Evolutionary conservation across 768 basidiomycete species (phyloP).

Genomic region (Suillus variegatus): DNA sequence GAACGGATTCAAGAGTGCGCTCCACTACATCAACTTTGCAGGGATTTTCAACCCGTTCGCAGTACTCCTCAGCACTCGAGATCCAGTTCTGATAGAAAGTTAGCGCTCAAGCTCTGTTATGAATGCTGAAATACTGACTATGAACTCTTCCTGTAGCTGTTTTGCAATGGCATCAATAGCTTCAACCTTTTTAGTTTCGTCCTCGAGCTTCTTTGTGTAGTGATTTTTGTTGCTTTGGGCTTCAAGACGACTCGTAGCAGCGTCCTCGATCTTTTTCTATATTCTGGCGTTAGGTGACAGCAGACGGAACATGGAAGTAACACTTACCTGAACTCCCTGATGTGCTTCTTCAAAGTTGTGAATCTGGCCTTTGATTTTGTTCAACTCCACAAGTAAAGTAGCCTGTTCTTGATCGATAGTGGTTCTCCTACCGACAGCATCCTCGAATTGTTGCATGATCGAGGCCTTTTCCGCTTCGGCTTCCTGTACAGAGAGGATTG

Average conservation of each 20-base stretch:
- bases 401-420: slow-evolving; percentile 47
- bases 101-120: neutral
- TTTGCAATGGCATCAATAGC: slow-evolving; percentile 47
- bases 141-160: slow-evolving; percentile 64
- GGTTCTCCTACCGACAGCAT: slow-evolving; percentile 45
- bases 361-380: slow-evolving; percentile 49
- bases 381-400: slow-evolving; percentile 43
- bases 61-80: slow-evolving; percentile 61
- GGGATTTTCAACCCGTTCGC: slow-evolving; percentile 56
- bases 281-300: slow-evolving; percentile 6
- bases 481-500: slow-evolving; percentile 41
- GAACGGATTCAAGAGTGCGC: slow-evolving; percentile 60
- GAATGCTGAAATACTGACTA: slow-evolving; percentile 39
- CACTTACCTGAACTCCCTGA: slow-evolving; percentile 45
- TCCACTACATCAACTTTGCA: slow-evolving; percentile 59
- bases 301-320: neutral
- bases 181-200: slow-evolving; percentile 47
- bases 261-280: slow-evolving; percentile 52
- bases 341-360: slow-evolving; percentile 50
- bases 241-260: slow-evolving; percentile 48
- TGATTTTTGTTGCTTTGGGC: slow-evolving; percentile 50
- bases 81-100: slow-evolving; percentile 57
- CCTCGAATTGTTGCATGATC: slow-evolving; percentile 49
- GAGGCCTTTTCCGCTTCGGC: slow-evolving; percentile 51
- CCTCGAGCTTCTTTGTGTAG: slow-evolving; percentile 53